Base-by-base conservation (phyloP, 352 stramenopile genomes). In the Phytopythium montanum region DNA sequence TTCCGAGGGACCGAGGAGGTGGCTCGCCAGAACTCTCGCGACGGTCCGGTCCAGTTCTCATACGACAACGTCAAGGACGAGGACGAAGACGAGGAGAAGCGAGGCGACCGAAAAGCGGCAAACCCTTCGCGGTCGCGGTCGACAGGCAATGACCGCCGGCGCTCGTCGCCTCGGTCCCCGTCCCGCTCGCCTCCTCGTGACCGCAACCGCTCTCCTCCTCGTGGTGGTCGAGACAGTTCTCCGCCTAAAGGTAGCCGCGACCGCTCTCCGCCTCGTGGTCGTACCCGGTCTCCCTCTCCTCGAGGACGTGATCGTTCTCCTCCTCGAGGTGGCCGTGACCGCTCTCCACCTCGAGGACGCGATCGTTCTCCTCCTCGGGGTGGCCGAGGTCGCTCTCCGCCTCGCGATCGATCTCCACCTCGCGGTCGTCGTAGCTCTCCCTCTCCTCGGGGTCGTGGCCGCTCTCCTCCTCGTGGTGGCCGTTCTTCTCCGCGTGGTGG, bases 21-120 rank as follows among this genome's bases (percentile, higher is more conserved):
- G 18, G 76, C 72, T 6, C 69, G 67, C 23, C 16, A 34, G 1
- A 61, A 52, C 46, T 51, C 36, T 34, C 82, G 89, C 14, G 76
- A 92, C 57, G 85, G 82, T 28, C 89, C 89, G 0, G 89, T 97
- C 25, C 88, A 97, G 64, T 97, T 96, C 53, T 87, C 90, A 21
- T 88, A 89, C 56, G 81, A 88, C 36, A 70, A 79, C 9, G 39
- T 67, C 5, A 74, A 77, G 60, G 66, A 68, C 19, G 68, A 85
- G 2, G 73, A 83, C 5, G 66, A 76, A 8, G 63, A 75, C 42
- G 66, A 66, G 8, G 42, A 59, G 1, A 66, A 36, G 45, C 56
- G 21, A 23, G 46, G n/a, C 6, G 14, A 18, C 59, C 63, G 3
- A 13, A 54, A 63, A 38, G 66, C 60, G 2, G 42, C 46, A 18